Evolutionary conservation across 768 basidiomycete genomes (phyloP).

Genomic region (Trametes gibbosa): DNA sequence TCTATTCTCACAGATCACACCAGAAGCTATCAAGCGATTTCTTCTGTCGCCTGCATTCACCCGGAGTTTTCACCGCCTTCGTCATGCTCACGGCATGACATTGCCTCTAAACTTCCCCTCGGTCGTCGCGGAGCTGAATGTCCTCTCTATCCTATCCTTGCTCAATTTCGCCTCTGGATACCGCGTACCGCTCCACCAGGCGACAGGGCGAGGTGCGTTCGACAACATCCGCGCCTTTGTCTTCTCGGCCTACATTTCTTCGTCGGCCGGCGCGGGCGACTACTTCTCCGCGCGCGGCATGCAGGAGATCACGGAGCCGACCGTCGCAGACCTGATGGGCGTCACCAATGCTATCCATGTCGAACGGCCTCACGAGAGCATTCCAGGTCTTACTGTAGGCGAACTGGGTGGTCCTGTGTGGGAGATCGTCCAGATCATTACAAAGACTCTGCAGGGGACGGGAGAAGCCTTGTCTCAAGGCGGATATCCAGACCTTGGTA

Average conservation of each 20-base stretch:
- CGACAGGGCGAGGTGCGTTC: constrained; percentile 79
- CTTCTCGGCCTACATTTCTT: constrained; percentile 70
- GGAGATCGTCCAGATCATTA: constrained; percentile 69
- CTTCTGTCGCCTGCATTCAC: constrained; percentile 64
- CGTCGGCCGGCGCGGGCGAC: constrained; percentile 49
- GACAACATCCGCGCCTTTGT: constrained; percentile 76
- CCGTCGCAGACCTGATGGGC: constrained; percentile 72
- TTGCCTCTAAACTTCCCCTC: constrained; percentile 81
- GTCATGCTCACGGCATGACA: constrained; percentile 62
- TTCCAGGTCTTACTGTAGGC: constrained; percentile 71
- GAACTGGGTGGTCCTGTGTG: constrained; percentile 73
- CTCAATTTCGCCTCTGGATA: constrained; percentile 86
- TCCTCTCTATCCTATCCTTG: constrained; percentile 73
- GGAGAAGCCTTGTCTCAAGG: constrained; percentile 57
- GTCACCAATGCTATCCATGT: constrained; percentile 54
- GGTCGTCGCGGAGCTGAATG: constrained; percentile 70
- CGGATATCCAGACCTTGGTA: constrained; percentile 70
- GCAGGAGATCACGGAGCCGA: constrained; percentile 45
- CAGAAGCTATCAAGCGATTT: constrained; percentile 56
- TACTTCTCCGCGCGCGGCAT: constrained; percentile 69
- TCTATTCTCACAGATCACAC: constrained; percentile 47
- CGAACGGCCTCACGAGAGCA: constrained; percentile 65
- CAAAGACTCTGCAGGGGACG: constrained; percentile 64
- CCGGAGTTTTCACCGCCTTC: constrained; percentile 58
- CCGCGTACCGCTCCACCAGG: constrained; percentile 65